Evolutionary conservation across 2,329 filamentous ascomycete genomes (phyloP).

Genomic region (Penicillium expansum): DNA sequence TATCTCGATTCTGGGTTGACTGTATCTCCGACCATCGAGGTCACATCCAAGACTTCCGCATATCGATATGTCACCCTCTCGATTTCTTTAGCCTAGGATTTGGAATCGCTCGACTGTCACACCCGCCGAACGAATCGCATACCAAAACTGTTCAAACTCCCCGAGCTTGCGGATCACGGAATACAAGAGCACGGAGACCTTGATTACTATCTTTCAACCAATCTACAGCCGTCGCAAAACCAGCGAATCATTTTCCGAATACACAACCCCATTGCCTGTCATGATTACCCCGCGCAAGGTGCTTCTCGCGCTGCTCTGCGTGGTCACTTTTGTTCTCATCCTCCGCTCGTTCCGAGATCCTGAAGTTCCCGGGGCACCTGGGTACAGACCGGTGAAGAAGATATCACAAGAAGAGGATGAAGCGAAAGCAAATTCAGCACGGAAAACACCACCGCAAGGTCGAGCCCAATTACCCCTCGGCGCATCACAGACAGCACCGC

Average conservation of each 20-base stretch:
- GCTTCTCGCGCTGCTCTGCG: conserved; percentile 65
- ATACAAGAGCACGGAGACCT: conserved; percentile 5
- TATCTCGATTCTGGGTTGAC: conserved; percentile 17
- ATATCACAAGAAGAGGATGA: conserved; percentile 22
- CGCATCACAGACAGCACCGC: conserved; percentile 68
- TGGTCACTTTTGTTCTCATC: conserved; percentile 68
- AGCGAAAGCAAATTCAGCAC: conserved; percentile 9
- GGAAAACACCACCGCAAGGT: conserved; percentile 14
- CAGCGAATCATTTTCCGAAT: conserved; percentile 3
- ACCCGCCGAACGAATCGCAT: background rate
- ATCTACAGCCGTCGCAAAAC: conserved; percentile 8
- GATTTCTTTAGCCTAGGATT: conserved; percentile 13
- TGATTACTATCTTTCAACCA: background rate
- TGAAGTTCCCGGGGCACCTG: conserved; percentile 27
- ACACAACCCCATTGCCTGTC: conserved; percentile 11
- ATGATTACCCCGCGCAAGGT: conserved; percentile 82
- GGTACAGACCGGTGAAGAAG: conserved; percentile 26
- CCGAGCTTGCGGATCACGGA: conserved; percentile 9
- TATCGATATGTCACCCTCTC: conserved; percentile 19
- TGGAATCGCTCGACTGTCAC: conserved; percentile 3
- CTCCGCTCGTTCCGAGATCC: conserved; percentile 60
- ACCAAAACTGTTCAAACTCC: background rate
- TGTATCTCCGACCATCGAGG: conserved; percentile 13
- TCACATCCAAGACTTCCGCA: conserved; percentile 15
- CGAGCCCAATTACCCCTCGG: conserved; percentile 51